Percentiles rank a stretch among this genome's conserved stretches.
Conservation (phyloP, 768 basidiomycete species). For the Tephrocybe sp. region DNA sequence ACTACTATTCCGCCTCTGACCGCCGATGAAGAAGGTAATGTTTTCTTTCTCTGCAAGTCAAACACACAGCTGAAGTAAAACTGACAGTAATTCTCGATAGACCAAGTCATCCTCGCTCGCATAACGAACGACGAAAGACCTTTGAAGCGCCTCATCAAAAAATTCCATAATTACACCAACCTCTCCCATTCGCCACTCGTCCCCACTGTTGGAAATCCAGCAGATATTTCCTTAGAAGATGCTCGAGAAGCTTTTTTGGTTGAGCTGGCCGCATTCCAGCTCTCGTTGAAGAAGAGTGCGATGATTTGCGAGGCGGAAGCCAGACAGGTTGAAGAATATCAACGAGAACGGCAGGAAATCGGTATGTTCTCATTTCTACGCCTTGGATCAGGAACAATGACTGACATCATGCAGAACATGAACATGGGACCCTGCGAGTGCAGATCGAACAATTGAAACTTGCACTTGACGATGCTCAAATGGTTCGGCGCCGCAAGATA, state of each 20-base stretch:
- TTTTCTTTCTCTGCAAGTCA: slow-evolving; percentile 5
- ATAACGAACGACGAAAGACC: slow-evolving; percentile 83
- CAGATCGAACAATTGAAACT: slow-evolving; percentile 82
- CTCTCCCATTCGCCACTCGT: slow-evolving; percentile 51
- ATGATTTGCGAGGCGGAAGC: slow-evolving; percentile 88
- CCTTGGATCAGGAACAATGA: not conserved
- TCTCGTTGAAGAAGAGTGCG: slow-evolving; percentile 71
- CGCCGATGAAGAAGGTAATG: slow-evolving; percentile 62
- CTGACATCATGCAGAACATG: slow-evolving; percentile 49
- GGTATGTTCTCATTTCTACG: slow-evolving; percentile 44
- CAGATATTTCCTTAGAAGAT: slow-evolving; percentile 50
- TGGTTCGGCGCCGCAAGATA: slow-evolving; percentile 74
- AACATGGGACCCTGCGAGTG: slow-evolving; percentile 61
- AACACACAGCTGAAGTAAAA: slow-evolving; percentile 14
- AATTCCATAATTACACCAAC: slow-evolving; percentile 73
- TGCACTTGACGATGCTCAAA: slow-evolving; percentile 76
- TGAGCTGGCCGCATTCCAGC: slow-evolving; percentile 75
- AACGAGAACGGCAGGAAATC: slow-evolving; percentile 67
- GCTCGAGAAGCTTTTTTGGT: slow-evolving; percentile 77
- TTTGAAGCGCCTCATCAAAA: slow-evolving; percentile 76
- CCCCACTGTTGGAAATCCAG: slow-evolving; percentile 26
- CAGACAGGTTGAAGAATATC: slow-evolving; percentile 83
- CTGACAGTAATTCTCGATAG: slow-evolving; percentile 42
- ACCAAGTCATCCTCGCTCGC: slow-evolving; percentile 76
- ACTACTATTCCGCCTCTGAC: slow-evolving; percentile 45